These are phyloP conservation scores for Jamesozyma hellenica DNA, from an alignment of 805 yeast genomes.

Conservation along the genomic window DNA sequence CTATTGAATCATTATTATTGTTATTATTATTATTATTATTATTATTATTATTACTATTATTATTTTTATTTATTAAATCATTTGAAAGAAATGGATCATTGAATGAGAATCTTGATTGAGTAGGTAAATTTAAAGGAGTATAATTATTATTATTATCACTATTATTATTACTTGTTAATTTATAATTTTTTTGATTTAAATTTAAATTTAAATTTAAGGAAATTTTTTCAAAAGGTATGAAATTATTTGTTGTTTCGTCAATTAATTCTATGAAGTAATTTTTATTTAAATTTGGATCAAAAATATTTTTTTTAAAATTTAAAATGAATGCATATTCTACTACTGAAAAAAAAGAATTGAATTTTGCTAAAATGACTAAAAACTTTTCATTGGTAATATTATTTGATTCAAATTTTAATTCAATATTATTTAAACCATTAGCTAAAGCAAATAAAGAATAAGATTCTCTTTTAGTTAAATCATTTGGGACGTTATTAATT, in stretches of 20 bases:
- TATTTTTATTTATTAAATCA: too few species aligned
- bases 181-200: conserved; percentile 5
- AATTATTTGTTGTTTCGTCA: conserved; percentile 22
- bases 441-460: conserved; percentile 55
- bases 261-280: conserved; percentile 31
- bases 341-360: conserved; percentile 34
- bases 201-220: not conserved
- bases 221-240: conserved; percentile 8
- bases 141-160: too few species aligned
- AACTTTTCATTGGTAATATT: conserved; percentile 1
- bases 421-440: conserved; percentile 45
- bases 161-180: conserved; percentile 1
- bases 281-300: conserved; percentile 37
- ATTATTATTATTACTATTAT: not conserved
- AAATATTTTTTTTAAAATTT: conserved; percentile 32
- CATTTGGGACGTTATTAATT: conserved; percentile 49
- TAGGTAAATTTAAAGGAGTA: conserved; percentile 3
- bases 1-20: conserved; percentile 15
- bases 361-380: conserved; percentile 35
- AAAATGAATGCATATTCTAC: conserved; percentile 31
- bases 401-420: conserved; percentile 13
- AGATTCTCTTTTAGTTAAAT: conserved; percentile 55
- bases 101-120: conserved; percentile 45
- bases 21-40: conserved; percentile 2
- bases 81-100: conserved; percentile 41